Evolutionary conservation across 1,284 basidiomycete genomes (phyloP), one percentile per base, ranked within the genome.

Genomic region (Coniferiporia weirii): DNA sequence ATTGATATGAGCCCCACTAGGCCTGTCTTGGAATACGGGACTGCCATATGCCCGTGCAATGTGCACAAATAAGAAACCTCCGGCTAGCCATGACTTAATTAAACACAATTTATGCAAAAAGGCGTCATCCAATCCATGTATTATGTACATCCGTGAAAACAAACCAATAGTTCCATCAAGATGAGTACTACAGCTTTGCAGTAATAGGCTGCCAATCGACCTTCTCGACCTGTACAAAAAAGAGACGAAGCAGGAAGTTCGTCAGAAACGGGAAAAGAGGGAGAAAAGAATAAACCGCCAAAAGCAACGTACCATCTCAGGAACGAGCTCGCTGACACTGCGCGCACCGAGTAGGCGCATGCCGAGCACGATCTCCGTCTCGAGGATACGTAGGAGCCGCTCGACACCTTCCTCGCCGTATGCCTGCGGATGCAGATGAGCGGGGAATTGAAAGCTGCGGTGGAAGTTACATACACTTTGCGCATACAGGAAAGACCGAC

Each of bases 401-500:
- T 84, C 77, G 12, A 94, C 92, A 1, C 95, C 95, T 8, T 82
- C 80, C 64, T 87, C 83, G 1, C 93, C 94, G 60, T 93, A 95
- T 4, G 91, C 91, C 81, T 90, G 63, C 36, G 32, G 35, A 57
- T 43, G 15, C 17, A 54, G 35, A 17, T 7, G 34, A 68, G 17
- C 63, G 44, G 51, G 49, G 43, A n/a, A 54, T 43, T 49, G 17
- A 54, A 38, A 44, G 57, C 34, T 47, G 36, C 61, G 32, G 12
- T 50, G 12, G 55, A 40, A 19, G 47, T 8, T 4, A 66, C 83
- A 67, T 71, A 89, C 88, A 67, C 89, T 90, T 74, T 95, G 92
- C 1, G 91, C 92, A 67, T 90, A 95, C n/a, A 97, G 76, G 78
- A 96, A 95, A 0, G 90, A 82, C 32, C 95, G 82, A 0, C 95